phyloP scores from a whole-genome alignment of 1,139 yeast genomes.

The Saccharomyces hybrid region DNA sequence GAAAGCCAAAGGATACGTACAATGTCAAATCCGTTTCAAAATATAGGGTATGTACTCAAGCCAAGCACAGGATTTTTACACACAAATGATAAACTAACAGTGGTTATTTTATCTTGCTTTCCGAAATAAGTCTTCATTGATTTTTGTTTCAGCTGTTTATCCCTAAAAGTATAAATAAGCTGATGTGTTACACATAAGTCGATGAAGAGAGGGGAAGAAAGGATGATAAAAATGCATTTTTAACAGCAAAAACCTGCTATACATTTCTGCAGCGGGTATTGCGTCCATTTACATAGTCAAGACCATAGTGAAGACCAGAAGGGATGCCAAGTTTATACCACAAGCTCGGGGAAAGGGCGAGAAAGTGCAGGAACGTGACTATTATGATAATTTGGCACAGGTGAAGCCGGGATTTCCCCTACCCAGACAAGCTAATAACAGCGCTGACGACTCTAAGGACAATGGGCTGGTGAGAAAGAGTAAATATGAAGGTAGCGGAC shows the following conservation, averaged over 20 bases:
- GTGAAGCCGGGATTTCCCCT: slow-evolving; percentile 40
- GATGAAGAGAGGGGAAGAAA: neutral
- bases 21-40: slow-evolving; percentile 18
- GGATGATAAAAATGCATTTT: neutral
- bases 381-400: slow-evolving; percentile 31
- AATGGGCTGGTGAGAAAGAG: slow-evolving; percentile 39
- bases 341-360: slow-evolving; percentile 11
- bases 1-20: neutral
- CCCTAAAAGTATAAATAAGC: neutral
- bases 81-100: slow-evolving; percentile 2
- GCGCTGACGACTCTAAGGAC: slow-evolving; percentile 11
- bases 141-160: neutral
- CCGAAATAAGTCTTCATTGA: neutral
- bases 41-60: slow-evolving; percentile 21
- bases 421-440: slow-evolving; percentile 9
- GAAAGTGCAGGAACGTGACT: slow-evolving; percentile 8
- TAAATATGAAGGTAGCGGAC: slow-evolving; percentile 60
- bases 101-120: neutral
- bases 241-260: slow-evolving; percentile 19
- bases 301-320: slow-evolving; percentile 19
- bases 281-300: slow-evolving; percentile 24
- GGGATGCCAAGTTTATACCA: slow-evolving; percentile 25
- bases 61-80: neutral
- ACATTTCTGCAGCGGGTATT: slow-evolving; percentile 20
- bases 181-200: neutral